phyloP scores from a whole-genome alignment of 129 eudicot species.

The Logfia minima region DNA sequence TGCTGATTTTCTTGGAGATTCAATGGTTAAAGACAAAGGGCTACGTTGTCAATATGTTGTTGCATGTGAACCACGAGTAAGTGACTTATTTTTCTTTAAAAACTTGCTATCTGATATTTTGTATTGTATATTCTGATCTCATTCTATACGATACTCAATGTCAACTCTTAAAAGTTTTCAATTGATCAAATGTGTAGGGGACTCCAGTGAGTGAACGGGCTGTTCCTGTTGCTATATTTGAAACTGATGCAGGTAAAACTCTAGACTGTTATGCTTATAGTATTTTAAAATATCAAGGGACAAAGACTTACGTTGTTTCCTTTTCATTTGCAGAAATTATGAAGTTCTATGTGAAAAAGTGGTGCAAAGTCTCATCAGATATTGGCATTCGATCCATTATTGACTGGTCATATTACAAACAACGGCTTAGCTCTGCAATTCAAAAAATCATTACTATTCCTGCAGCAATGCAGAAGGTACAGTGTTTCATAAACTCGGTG shows the following conservation, averaged over 20 bases:
- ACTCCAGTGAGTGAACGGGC: conserved; percentile 98
- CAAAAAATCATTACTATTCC: conserved; percentile 96
- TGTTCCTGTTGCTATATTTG: conserved; percentile 98
- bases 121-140: background rate
- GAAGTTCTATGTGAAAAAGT: conserved; percentile 82
- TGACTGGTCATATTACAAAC: conserved; percentile 99
- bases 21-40: conserved; percentile 99
- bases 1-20: conserved; percentile 94
- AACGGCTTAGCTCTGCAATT: conserved; percentile 92
- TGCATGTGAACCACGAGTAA: conserved; percentile 98
- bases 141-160: background rate
- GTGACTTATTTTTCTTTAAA: conserved; percentile 6
- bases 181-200: conserved; percentile 54
- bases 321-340: conserved; percentile 65
- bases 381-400: conserved; percentile 88
- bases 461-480: conserved; percentile 99
- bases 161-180: conserved; percentile 5
- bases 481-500: conserved; percentile 7
- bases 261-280: conserved; percentile 12
- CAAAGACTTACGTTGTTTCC: conserved; percentile 24
- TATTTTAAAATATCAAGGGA: background rate
- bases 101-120: background rate
- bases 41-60: conserved; percentile 89
- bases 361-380: conserved; percentile 98
- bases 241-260: conserved; percentile 76